Evolutionary conservation across 495 filamentous ascomycete genomes (phyloP), one percentile per base, ranked within the genome.

Genomic region (Pyronema domesticum): DNA sequence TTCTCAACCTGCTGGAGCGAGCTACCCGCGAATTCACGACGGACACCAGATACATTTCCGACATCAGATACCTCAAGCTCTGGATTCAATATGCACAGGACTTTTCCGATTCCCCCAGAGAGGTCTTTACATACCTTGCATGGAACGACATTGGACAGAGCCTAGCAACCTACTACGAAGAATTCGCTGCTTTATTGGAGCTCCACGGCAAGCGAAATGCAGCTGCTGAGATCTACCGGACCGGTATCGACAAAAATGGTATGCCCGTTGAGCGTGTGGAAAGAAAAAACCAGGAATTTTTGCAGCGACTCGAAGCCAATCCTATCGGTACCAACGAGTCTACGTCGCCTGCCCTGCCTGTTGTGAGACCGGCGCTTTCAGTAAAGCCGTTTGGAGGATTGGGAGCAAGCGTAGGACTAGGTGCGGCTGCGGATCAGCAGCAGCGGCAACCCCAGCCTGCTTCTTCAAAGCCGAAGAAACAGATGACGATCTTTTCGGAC

Each of bases 121-220:
- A 98, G 63, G 85, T 83, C 0, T 98, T 86, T 60, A 82, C 88
- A 10, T 98, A 91, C 62, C 73, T 98, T 37, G 80, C 89, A 1
- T 84, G 89, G 18, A 87, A 96, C 56, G 75, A 75, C 54, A 83
- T 96, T 56, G 91, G 89, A 46, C 89, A 95, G 60, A 73, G 77
- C 1, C 72, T 98, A 7, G 91, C 91, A 0, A 69, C 95, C n/a
- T 98, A 88, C 63, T 96, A 98, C 67, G 91, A 98, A 63, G 93
- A 96, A 60, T 96, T 93, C 69, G 88, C 91, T 0, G 82, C 77
- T 0, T 94, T 89, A 84, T 69, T 98, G 15, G 91, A 98, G 70
- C 74, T 78, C 48, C 82, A 80, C 9, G 86, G 82, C 15, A 75
- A 88, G 48, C 95, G 89, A 86, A 75, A 74, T 7, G 91, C 96